phyloP scores from a whole-genome alignment of 176 grass and related monocot genomes.

The Oryza punctata region DNA sequence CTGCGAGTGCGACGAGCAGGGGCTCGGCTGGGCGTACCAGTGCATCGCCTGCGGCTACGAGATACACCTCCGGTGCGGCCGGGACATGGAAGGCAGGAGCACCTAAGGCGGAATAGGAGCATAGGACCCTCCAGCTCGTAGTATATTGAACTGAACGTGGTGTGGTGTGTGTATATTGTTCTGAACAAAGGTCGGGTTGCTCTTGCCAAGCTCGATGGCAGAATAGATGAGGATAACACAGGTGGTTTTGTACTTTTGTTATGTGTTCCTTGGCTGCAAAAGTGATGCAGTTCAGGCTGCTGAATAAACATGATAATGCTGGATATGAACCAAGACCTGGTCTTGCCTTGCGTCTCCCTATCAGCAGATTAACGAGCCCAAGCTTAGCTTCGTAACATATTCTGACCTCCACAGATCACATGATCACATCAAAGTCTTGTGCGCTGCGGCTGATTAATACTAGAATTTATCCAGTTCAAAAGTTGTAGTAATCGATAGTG shows the following conservation, averaged over 20 bases:
- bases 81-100: background rate
- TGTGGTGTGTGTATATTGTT: background rate
- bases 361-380: background rate
- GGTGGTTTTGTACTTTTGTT: background rate
- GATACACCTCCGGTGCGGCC: slow-evolving; percentile 66
- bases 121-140: background rate
- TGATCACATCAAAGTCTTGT: too few species aligned
- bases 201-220: background rate
- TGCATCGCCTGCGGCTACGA: slow-evolving; percentile 74
- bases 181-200: slow-evolving; percentile 27
- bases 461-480: background rate
- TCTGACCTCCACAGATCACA: too few species aligned
- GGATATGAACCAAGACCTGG: background rate
- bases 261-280: background rate
- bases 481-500: background rate
- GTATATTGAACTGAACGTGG: slow-evolving; percentile 1
- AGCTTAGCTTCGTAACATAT: background rate
- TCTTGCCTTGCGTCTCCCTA: background rate
- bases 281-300: background rate
- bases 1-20: slow-evolving; percentile 73
- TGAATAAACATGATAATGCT: background rate
- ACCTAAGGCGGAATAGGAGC: background rate
- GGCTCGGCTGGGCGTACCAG: slow-evolving; percentile 74
- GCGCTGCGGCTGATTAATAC: background rate
- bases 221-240: background rate